Evolutionary conservation across 495 filamentous ascomycete species (phyloP).

Genomic region (Hypoxylon crocopeplum): DNA sequence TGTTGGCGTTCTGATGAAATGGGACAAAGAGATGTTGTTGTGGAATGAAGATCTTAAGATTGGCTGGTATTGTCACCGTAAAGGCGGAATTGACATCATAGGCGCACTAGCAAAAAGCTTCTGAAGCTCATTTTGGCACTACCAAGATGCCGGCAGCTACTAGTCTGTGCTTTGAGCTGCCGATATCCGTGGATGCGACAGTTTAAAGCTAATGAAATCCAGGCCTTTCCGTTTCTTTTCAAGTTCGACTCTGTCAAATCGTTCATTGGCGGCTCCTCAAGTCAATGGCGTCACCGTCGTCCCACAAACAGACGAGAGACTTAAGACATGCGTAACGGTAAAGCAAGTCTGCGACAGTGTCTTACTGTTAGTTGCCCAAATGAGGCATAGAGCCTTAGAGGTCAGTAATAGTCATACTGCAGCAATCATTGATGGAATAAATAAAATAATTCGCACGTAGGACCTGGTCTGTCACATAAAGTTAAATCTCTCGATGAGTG

Average conservation of each 20-base stretch:
- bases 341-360: constrained; percentile 2
- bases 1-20: background rate
- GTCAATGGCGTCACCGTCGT: constrained; percentile 33
- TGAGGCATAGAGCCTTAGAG: too few species aligned
- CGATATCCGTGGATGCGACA: too few species aligned
- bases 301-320: constrained; percentile 12
- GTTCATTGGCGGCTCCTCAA: constrained; percentile 7
- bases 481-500: too few species aligned
- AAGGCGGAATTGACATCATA: constrained; percentile 35
- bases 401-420: too few species aligned
- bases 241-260: background rate
- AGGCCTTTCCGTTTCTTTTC: constrained; percentile 11
- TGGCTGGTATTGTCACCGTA: background rate
- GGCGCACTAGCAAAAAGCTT: constrained; percentile 25
- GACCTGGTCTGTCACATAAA: too few species aligned
- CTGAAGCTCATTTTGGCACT: constrained; percentile 20
- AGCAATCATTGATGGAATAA: too few species aligned
- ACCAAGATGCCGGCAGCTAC: too few species aligned
- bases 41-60: constrained; percentile 15
- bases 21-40: constrained; percentile 13
- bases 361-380: constrained; percentile 8
- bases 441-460: too few species aligned
- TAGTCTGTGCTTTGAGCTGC: too few species aligned
- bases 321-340: background rate
- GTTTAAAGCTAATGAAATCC: constrained; percentile 3